Evolutionary conservation across 108 stramenopile genomes (phyloP), one percentile per base, ranked within the genome.

Genomic region (Fragilaria radians): DNA sequence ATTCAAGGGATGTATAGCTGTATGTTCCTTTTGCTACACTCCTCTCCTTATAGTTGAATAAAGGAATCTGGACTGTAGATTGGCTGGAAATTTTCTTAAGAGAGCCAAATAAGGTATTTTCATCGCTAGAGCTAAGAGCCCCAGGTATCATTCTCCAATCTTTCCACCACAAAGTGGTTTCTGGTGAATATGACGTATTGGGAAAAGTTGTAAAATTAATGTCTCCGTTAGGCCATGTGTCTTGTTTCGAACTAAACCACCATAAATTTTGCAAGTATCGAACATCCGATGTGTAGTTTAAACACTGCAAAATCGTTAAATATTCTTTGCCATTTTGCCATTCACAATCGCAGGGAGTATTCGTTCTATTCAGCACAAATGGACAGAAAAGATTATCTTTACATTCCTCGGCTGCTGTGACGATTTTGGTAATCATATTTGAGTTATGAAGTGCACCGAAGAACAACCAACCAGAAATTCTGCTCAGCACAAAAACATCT

Each of bases 381-480:
- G 28, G 28, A 50, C 32, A 59, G 48, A 28, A 57, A 67, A 24
- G 24, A 9, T 11, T 42, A 27, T 19, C 17, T 57, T 75, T 79
- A 42, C 78, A 79, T 28, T 75, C 63, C 46, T 74, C 73, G 28
- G 63, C 33, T n/a, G 54, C 74, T 19, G 57, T 30, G 4, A 49
- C 22, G 3, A 70, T 11, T 11, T 63, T 59, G 4, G 54, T 46
- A 30, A 36, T 54, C 3, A 62, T 60, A 7, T 70, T 50, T 26
- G 50, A 24, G 3, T 28, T 31, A 21, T 64, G 23, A 27, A 79
- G 14, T 4, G 61, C 74, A 9, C 74, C 78, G 57, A 79, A 79
- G 22, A 66, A 29, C 4, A 72, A 48, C 78, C 73, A 79, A 18
- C 54, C 54, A 14, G 74, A 54, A 33, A 66, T 67, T 62, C 78